A percentile compares a stretch with the other conserved stretches of the same genome.
Evolutionary conservation across 2,329 filamentous ascomycete species (phyloP).

Genomic region (Chaetomium sp.): DNA sequence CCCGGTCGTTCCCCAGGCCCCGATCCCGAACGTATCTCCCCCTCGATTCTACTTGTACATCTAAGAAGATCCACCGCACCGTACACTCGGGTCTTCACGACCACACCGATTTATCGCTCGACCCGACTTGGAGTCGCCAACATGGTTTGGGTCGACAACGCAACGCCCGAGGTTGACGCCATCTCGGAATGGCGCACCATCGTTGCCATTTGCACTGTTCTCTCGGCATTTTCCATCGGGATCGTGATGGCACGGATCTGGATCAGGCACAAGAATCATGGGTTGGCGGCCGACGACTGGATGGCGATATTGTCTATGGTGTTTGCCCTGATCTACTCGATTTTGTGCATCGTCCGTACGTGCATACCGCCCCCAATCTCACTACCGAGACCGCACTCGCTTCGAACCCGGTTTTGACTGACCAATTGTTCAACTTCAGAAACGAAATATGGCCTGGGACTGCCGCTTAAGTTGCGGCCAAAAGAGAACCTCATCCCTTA

Average conservation of each 20-base stretch:
- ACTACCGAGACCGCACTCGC: not conserved
- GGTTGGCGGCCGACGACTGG: constrained; percentile 53
- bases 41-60: not conserved
- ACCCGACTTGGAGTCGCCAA: not conserved
- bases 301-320: constrained; percentile 45
- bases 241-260: constrained; percentile 48
- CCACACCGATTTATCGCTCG: not conserved
- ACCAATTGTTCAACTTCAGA: constrained; percentile 41
- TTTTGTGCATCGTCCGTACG: constrained; percentile 54
- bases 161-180: constrained; percentile 49
- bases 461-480: constrained; percentile 50
- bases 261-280: constrained; percentile 46
- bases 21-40: not conserved
- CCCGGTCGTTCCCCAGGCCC: constrained; percentile 4
- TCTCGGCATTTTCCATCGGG: constrained; percentile 48
- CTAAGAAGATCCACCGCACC: not conserved
- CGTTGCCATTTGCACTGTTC: constrained; percentile 49
- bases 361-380: constrained; percentile 9
- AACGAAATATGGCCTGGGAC: constrained; percentile 55
- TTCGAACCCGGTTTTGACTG: not conserved
- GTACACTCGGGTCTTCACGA: not conserved
- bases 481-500: constrained; percentile 48
- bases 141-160: constrained; percentile 57
- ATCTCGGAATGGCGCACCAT: constrained; percentile 53
- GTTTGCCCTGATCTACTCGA: constrained; percentile 53